Percentiles rank a stretch among this genome's conserved stretches.
phyloP scores from a whole-genome alignment of 805 yeast genomes.

The Jamesozyma jinghongensis region DNA sequence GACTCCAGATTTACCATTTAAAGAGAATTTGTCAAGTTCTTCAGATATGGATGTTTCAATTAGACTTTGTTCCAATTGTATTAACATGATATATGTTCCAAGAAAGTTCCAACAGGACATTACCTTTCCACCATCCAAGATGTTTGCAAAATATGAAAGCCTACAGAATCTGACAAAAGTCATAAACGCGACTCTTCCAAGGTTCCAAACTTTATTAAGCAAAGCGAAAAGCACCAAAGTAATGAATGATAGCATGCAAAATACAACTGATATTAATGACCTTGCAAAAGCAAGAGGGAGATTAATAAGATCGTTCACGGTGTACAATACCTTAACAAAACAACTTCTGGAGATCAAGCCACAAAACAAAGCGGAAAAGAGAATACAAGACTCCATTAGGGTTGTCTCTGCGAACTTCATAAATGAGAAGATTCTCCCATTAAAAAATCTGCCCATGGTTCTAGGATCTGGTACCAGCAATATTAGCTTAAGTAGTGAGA shows the following conservation, averaged over 20 bases:
- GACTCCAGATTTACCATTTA: conserved; percentile 20
- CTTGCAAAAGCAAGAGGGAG: conserved; percentile 37
- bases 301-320: conserved; percentile 41
- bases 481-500: not conserved
- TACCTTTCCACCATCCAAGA: conserved; percentile 26
- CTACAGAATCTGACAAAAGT: conserved; percentile 32
- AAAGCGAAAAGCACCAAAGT: conserved; percentile 28
- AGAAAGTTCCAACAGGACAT: conserved; percentile 41
- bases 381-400: conserved; percentile 46
- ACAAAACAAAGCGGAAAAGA: conserved; percentile 35
- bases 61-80: conserved; percentile 65
- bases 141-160: conserved; percentile 36
- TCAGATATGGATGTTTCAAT: conserved; percentile 29
- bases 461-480: conserved; percentile 2
- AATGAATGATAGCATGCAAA: conserved; percentile 10
- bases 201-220: conserved; percentile 34
- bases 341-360: conserved; percentile 32
- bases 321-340: conserved; percentile 43
- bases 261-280: conserved; percentile 26
- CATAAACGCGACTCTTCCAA: conserved; percentile 35
- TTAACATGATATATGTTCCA: conserved; percentile 47
- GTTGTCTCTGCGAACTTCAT: conserved; percentile 49
- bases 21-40: conserved; percentile 11
- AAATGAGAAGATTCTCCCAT: conserved; percentile 55
- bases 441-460: conserved; percentile 46